phyloP scores from a whole-genome alignment of 768 basidiomycete genomes.

The Amanita subjunquillea region DNA sequence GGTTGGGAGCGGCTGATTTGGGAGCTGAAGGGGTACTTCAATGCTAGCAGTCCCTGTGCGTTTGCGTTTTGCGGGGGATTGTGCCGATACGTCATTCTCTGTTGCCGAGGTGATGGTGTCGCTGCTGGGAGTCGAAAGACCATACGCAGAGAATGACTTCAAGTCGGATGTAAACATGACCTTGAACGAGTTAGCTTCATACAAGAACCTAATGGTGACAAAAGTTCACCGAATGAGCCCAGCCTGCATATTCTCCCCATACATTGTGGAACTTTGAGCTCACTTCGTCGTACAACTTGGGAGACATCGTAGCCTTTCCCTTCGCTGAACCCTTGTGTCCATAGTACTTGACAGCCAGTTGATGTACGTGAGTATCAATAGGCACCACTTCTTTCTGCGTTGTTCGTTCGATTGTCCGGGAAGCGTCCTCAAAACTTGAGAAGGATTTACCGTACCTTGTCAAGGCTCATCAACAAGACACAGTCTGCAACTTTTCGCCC shows the following conservation, averaged over 20 bases:
- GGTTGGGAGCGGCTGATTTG: background rate
- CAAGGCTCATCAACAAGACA: constrained; percentile 82
- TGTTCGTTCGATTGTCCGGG: background rate
- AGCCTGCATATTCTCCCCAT: constrained; percentile 86
- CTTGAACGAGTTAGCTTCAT: constrained; percentile 20
- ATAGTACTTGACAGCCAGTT: constrained; percentile 78
- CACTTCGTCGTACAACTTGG: constrained; percentile 68
- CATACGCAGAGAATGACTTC: constrained; percentile 54
- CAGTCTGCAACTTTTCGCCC: constrained; percentile 98
- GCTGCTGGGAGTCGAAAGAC: constrained; percentile 11
- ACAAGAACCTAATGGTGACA: background rate
- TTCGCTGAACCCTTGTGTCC: constrained; percentile 39
- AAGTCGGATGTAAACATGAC: constrained; percentile 70
- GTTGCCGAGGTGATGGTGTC: too few relatives aligned
- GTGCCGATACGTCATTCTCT: too few relatives aligned
- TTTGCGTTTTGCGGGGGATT: constrained; percentile 1
- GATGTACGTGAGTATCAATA: constrained; percentile 92
- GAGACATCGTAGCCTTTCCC: constrained; percentile 55
- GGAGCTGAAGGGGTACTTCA: background rate
- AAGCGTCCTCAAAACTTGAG: background rate
- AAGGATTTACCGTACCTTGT: constrained; percentile 46
- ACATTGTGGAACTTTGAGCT: constrained; percentile 44
- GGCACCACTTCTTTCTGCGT: constrained; percentile 75
- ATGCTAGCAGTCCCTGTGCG: background rate
- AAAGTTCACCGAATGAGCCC: constrained; percentile 70